Base-by-base conservation (phyloP, 306 rosid species). In the Abrus pulchellus region DNA sequence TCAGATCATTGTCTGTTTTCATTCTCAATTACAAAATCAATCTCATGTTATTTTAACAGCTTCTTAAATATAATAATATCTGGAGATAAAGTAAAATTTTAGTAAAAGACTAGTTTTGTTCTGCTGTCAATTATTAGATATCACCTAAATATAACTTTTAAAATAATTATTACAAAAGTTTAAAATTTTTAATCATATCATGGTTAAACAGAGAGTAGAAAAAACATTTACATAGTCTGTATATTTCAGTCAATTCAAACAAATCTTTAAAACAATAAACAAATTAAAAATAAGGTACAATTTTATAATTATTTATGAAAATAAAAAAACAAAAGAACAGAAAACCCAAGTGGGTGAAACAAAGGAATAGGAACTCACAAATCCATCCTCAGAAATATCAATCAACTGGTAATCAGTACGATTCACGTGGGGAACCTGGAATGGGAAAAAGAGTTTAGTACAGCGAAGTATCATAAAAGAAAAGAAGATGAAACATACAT, bases 401-500 rank as follows among this genome's bases (percentile, higher is more conserved):
- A 85, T 81, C 65, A 85, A 56, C 72, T 85, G 88, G 79, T 85
- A 85, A 69, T 85, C 92, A 38, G 88, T 87, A 62, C 94, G 94
- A 53, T 82, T 90, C 83, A 90, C 94, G 85, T 90, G 94, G 14
- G 94, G 94, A 84, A 90, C 86, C 94, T 90, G 88, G 2, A 72
- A 72, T 20, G 30, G 7, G 20, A 75, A 5, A 20, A n/a, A 49
- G 0, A 44, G 5, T 30, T 7, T 45, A 36, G 32, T 29, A 9
- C 0, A 75, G 57, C 9, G 38, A 45, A 32, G 20, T 49, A 7
- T 11, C 9, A 36, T 12, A 32, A 55, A 34, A 28, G 29, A 72
- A 29, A 55, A 41, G 36, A 68, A 64, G 6, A 8, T 0, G 5
- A 56, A 13, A 55, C 8, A 38, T 80, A 90, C 94, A 75, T 90